phyloP scores from a whole-genome alignment of 192 early-diverging fungal species.

The Umbelopsis isabellina region DNA sequence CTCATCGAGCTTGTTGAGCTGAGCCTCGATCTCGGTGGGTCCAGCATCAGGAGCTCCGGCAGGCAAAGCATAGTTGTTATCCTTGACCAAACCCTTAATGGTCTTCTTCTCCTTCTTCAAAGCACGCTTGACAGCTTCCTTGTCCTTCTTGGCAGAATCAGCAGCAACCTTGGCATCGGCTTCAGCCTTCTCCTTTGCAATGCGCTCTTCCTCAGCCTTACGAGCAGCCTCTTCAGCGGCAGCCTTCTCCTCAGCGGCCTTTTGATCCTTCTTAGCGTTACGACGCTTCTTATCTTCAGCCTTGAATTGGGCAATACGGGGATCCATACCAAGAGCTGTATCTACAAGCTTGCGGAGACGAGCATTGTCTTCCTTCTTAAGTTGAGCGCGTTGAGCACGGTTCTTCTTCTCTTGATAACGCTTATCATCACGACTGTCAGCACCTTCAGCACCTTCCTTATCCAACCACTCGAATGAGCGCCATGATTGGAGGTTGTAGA shows the following conservation, averaged over 20 bases:
- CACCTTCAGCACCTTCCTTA: constrained; percentile 91
- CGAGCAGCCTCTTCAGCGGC: constrained; percentile 57
- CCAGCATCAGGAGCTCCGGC: constrained; percentile 51
- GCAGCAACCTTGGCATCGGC: constrained; percentile 63
- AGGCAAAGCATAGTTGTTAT: constrained; percentile 80
- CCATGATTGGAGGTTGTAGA: constrained; percentile 94
- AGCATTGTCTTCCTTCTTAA: constrained; percentile 97
- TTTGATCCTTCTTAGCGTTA: constrained; percentile 89
- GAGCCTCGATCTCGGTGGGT: constrained; percentile 64
- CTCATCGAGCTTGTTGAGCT: constrained; percentile 79
- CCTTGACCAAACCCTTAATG: constrained; percentile 77
- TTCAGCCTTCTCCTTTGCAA: constrained; percentile 54
- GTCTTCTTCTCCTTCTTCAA: constrained; percentile 92
- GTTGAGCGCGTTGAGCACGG: constrained; percentile 84
- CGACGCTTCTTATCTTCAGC: constrained; percentile 89
- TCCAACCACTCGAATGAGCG: constrained; percentile 97
- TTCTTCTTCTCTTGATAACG: constrained; percentile 96
- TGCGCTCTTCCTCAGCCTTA: constrained; percentile 51
- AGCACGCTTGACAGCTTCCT: constrained; percentile 85
- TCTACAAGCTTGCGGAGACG: constrained; percentile 84
- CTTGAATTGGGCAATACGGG: constrained; percentile 88
- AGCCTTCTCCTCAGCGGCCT: constrained; percentile 70
- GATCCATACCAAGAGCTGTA: constrained; percentile 78
- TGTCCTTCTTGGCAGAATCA: constrained; percentile 80
- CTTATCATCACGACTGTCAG: constrained; percentile 96